phyloP scores from a whole-genome alignment of 768 basidiomycete species.

The Cystofilobasidium capitatum region DNA sequence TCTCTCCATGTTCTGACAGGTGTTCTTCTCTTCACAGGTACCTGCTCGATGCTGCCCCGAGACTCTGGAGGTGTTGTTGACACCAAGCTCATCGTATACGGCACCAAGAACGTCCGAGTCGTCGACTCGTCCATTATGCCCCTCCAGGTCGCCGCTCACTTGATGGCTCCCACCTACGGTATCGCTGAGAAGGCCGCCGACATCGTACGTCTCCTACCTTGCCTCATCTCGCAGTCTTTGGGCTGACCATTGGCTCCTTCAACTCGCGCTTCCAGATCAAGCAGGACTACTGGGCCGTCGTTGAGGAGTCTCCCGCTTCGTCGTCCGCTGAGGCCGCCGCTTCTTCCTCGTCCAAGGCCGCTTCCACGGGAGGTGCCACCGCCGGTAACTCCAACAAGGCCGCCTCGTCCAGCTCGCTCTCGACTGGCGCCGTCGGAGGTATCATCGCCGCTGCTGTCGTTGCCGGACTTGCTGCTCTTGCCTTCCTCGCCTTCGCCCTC shows the following conservation, averaged over 20 bases:
- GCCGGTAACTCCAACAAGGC: background rate
- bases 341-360: background rate
- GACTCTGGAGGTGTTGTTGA: conserved; percentile 52
- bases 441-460: conserved; percentile 20
- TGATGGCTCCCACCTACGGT: conserved; percentile 40
- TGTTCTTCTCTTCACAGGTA: conserved; percentile 29
- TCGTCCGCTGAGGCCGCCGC: background rate
- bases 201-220: conserved; percentile 38
- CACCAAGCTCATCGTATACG: conserved; percentile 50
- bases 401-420: background rate
- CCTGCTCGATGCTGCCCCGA: conserved; percentile 53
- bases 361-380: background rate
- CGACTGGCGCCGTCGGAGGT: conserved; percentile 18
- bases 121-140: conserved; percentile 50
- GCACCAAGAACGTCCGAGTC: conserved; percentile 52
- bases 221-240: background rate
- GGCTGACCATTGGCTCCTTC: background rate
- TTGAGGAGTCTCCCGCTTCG: background rate
- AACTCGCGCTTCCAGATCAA: conserved; percentile 24
- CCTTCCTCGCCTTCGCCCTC: conserved; percentile 1
- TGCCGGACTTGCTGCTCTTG: conserved; percentile 6
- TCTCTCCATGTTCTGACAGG: background rate
- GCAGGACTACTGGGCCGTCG: conserved; percentile 7
- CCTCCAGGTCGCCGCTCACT: conserved; percentile 37
- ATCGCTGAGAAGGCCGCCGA: conserved; percentile 48